These are phyloP conservation scores for Aspergillus intermedius DNA, from an alignment of 2,329 filamentous ascomycete genomes.

Conservation along the genomic window DNA sequence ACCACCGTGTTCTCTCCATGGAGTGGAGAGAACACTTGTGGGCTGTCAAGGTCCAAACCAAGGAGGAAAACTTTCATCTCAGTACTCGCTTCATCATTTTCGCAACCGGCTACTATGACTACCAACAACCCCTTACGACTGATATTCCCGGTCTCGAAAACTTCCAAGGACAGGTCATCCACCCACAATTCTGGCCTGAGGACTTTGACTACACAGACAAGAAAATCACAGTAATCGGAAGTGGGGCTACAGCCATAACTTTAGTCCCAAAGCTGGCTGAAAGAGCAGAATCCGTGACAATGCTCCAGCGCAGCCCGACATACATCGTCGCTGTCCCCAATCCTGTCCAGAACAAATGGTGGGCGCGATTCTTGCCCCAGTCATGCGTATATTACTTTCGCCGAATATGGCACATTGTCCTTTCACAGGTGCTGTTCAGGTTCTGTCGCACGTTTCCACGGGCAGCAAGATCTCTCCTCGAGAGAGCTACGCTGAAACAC, in stretches of 20 bases:
- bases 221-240: slow-evolving; percentile 63
- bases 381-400: slow-evolving; percentile 2
- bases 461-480: slow-evolving; percentile 40
- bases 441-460: slow-evolving; percentile 48
- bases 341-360: slow-evolving; percentile 6
- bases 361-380: neutral
- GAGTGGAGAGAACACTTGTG: slow-evolving; percentile 39
- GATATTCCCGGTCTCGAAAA: slow-evolving; percentile 58
- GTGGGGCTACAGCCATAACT: slow-evolving; percentile 69
- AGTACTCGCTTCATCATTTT: slow-evolving; percentile 45
- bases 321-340: slow-evolving; percentile 53
- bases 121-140: slow-evolving; percentile 52
- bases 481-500: slow-evolving; percentile 34
- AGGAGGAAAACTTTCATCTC: slow-evolving; percentile 39
- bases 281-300: slow-evolving; percentile 59
- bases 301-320: slow-evolving; percentile 68
- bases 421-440: slow-evolving; percentile 42
- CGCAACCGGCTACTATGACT: slow-evolving; percentile 65
- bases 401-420: slow-evolving; percentile 42
- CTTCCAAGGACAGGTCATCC: slow-evolving; percentile 56
- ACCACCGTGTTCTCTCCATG: slow-evolving; percentile 41
- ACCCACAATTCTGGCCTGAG: slow-evolving; percentile 68
- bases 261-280: slow-evolving; percentile 61
- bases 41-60: slow-evolving; percentile 36
- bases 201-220: slow-evolving; percentile 58